These are phyloP conservation scores for Nicotiana attenuata DNA, from an alignment of 257 asterid genomes.

Conservation along the genomic window DNA sequence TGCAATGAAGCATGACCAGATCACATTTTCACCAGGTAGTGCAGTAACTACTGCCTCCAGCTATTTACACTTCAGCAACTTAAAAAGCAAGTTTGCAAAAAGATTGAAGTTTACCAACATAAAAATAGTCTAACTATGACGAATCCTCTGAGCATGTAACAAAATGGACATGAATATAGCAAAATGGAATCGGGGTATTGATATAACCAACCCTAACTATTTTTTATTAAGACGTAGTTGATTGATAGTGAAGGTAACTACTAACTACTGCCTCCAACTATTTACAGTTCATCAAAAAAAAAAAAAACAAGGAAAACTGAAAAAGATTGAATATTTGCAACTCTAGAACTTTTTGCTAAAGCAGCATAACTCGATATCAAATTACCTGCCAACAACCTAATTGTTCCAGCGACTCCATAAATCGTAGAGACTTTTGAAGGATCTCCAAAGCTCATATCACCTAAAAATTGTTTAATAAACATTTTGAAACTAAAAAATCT, in stretches of 20 bases:
- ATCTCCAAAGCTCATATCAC: conserved; percentile 43
- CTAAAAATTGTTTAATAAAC: no score
- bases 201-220: neutral
- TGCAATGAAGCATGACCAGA: neutral
- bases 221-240: neutral
- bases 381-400: conserved; percentile 89
- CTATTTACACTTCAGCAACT: neutral
- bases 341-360: neutral
- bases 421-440: conserved; percentile 59
- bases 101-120: neutral
- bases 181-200: no score
- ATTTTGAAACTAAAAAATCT: no score
- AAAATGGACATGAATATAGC: no score
- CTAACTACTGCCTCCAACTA: neutral
- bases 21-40: neutral
- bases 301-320: neutral
- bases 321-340: neutral
- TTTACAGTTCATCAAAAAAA: neutral
- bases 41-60: neutral
- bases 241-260: neutral
- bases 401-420: conserved; percentile 89
- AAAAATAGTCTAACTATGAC: no score
- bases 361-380: neutral
- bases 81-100: neutral
- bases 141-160: no score